Evolutionary conservation across 129 eudicot species (phyloP).

Genomic region (Flaveria linearis): DNA sequence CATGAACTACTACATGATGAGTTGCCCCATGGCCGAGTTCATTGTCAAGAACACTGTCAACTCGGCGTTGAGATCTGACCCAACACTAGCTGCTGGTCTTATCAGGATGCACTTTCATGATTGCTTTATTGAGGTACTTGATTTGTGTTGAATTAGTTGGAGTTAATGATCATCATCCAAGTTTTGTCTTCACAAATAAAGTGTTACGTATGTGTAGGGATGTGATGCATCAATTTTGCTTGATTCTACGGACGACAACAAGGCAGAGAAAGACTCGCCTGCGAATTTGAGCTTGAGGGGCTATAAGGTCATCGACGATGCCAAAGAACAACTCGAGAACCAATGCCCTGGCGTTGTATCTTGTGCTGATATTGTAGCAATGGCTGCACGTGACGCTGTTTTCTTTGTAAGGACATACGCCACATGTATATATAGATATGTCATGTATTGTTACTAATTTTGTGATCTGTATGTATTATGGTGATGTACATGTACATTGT

Average conservation of each 20-base stretch:
- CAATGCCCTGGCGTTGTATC: constrained; percentile 94
- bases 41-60: constrained; percentile 59
- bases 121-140: constrained; percentile 74
- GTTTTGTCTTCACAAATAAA: not conserved
- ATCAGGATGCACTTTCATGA: constrained; percentile 94
- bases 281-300: constrained; percentile 92
- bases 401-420: constrained; percentile 61
- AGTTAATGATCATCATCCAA: not conserved
- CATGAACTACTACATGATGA: constrained; percentile 62
- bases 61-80: constrained; percentile 68
- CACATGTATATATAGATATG: not conserved
- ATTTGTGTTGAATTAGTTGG: not conserved
- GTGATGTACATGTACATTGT: not conserved
- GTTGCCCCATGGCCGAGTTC: constrained; percentile 62
- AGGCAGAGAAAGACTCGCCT: constrained; percentile 96
- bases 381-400: constrained; percentile 95
- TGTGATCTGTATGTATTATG: not conserved
- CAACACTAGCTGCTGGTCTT: constrained; percentile 85
- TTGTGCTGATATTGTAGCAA: constrained; percentile 91
- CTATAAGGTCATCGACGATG: constrained; percentile 77
- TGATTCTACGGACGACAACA: constrained; percentile 79
- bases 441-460: not conserved
- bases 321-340: constrained; percentile 57
- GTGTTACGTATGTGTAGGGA: constrained; percentile 42
- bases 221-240: constrained; percentile 85